A percentile compares a stretch with the other conserved stretches of the same genome.
Conservation (phyloP, 2,329 filamentous ascomycete species). For the Lachnellula subtilissima region DNA sequence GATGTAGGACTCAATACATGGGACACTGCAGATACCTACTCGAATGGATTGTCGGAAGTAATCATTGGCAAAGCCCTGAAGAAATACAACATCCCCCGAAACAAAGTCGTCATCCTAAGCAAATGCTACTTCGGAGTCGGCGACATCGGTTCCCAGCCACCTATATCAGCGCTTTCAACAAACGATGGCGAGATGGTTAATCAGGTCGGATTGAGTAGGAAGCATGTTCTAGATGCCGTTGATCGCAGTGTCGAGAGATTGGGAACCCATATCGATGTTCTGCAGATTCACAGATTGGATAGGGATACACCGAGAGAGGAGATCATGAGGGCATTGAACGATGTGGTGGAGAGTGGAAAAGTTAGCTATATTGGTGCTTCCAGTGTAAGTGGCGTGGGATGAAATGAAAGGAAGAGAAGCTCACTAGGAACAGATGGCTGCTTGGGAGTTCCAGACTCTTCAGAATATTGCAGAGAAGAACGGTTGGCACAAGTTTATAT, state of each 20-base stretch:
- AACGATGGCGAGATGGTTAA: conserved; percentile 43
- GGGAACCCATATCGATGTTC: conserved; percentile 46
- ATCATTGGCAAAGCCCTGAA: conserved; percentile 50
- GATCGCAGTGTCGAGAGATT: conserved; percentile 51
- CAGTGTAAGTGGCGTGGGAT: conserved; percentile 18
- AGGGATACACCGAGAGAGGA: conserved; percentile 48
- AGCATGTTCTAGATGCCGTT: conserved; percentile 61
- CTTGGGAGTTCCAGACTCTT: conserved; percentile 48
- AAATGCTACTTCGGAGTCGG: conserved; percentile 53
- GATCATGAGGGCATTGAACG: conserved; percentile 58
- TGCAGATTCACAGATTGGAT: conserved; percentile 59
- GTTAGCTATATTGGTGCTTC: conserved; percentile 51
- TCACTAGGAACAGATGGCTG: conserved; percentile 50
- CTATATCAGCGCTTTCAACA: conserved; percentile 43
- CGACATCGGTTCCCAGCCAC: conserved; percentile 29
- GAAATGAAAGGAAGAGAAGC: background rate
- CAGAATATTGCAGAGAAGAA: conserved; percentile 53
- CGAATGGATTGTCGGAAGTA: conserved; percentile 42
- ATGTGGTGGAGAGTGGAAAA: conserved; percentile 54
- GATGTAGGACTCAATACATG: conserved; percentile 50
- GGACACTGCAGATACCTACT: conserved; percentile 45
- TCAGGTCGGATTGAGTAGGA: conserved; percentile 51
- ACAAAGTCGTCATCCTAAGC: conserved; percentile 58
- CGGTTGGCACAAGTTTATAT: conserved; percentile 56
- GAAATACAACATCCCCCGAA: conserved; percentile 58